These are phyloP conservation scores for Margaritispora aquatica DNA, from an alignment of 495 filamentous ascomycete species.

Conservation along the genomic window DNA sequence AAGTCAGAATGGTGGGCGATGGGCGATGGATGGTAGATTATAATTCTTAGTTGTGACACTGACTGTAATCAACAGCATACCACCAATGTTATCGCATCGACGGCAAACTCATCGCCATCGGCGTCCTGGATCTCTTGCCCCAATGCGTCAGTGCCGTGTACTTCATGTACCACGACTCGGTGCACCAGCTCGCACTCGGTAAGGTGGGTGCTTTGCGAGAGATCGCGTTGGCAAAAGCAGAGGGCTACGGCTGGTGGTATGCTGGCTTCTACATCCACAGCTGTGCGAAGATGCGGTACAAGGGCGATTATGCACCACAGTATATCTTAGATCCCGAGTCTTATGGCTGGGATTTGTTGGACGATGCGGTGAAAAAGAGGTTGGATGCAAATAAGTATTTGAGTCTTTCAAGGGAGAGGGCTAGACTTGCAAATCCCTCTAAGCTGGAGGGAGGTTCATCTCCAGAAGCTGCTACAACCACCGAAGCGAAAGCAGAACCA, in stretches of 20 bases:
- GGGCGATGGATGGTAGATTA: too few relatives aligned
- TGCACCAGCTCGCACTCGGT: constrained; percentile 73
- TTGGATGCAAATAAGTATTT: constrained; percentile 65
- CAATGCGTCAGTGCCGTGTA: constrained; percentile 90
- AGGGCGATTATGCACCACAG: constrained; percentile 78
- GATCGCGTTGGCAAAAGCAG: constrained; percentile 70
- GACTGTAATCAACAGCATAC: constrained; percentile 38
- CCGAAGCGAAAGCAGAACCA: background rate
- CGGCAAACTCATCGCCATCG: constrained; percentile 80
- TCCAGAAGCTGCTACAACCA: background rate
- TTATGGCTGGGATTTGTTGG: constrained; percentile 67
- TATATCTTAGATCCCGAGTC: constrained; percentile 78
- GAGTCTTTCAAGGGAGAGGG: constrained; percentile 50
- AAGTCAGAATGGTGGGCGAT: too few relatives aligned
- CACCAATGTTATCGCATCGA: constrained; percentile 94
- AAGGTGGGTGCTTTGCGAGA: constrained; percentile 86
- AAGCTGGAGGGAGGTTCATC: background rate
- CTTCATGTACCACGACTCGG: constrained; percentile 84
- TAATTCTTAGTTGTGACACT: background rate
- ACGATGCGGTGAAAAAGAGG: constrained; percentile 55
- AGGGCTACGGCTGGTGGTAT: constrained; percentile 55
- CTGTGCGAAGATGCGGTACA: constrained; percentile 82
- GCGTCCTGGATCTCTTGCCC: constrained; percentile 83
- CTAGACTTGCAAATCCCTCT: background rate
- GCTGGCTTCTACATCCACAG: constrained; percentile 46